Conservation (phyloP, 257 asterid genomes). For the Vinca minor region DNA sequence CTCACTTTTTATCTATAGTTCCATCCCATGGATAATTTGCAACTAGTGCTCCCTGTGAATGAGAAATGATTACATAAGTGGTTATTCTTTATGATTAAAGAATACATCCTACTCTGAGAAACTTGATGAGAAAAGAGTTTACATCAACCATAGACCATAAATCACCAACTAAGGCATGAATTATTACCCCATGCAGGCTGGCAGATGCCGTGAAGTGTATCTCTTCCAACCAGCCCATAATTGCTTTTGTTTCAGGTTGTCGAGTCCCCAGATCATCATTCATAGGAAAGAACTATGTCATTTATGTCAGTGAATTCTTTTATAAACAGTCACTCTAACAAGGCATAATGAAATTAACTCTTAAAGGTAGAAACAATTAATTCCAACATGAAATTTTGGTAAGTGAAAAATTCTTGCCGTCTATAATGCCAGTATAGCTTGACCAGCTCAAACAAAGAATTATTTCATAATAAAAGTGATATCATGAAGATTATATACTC, state of each 20-base stretch:
- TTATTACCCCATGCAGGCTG: conserved; percentile 85
- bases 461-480: background rate
- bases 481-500: background rate
- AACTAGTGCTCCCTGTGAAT: conserved; percentile 80
- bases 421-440: background rate
- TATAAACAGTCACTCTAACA: conserved; percentile 20
- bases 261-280: conserved; percentile 68
- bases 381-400: background rate
- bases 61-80: conserved; percentile 8
- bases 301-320: conserved; percentile 45
- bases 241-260: conserved; percentile 96
- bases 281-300: conserved; percentile 85
- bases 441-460: background rate
- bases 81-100: background rate
- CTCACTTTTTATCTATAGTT: conserved; percentile 66
- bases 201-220: conserved; percentile 84
- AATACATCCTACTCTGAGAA: background rate
- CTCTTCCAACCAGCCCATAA: conserved; percentile 75
- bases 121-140: background rate
- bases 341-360: background rate
- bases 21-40: conserved; percentile 99
- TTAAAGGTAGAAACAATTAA: background rate
- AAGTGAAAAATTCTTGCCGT: background rate
- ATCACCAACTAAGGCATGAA: conserved; percentile 9
- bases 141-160: background rate